Evolutionary conservation across 2,329 filamentous ascomycete genomes (phyloP), one percentile per base, ranked within the genome.

Genomic region (Beauveria scarabaeidicola): DNA sequence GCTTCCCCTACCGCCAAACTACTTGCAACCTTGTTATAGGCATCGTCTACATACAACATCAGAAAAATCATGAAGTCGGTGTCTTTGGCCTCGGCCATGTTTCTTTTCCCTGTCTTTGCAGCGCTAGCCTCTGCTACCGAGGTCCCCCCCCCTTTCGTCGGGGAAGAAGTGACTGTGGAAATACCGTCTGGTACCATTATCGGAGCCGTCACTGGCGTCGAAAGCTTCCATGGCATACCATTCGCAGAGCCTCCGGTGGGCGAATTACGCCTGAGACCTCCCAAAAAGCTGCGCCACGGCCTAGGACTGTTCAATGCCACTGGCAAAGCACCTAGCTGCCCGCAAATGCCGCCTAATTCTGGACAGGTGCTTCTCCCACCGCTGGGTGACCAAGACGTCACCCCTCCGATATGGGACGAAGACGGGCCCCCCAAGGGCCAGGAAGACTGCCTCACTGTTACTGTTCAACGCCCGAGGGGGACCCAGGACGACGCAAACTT

Each of bases 191-290:
- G 41, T 7, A 55, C 25, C 3, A 23, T 55, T 7, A 46, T 55
- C 25, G 52, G 52, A 8, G 25, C n/a, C n/a, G 40, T 55, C 41
- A 55, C 52, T 19, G 47, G 27, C 2, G 41, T 48, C 4, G 59
- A 61, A 15, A 52, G 73, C 25, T 88, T 87, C 71, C 78, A 78
- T 62, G 84, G 81, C 13, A 85, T 88, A 60, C 85, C 85, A 1
- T 89, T 81, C 64, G 84, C 85, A 2, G 72, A 85, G 62, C 78
- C 83, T 5, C 86, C 86, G 0, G 74, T 78, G 0, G 83, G 81
- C 0, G 66, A 73, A 1, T 75, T 86, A 32, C 79, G 86, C 6
- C 74, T 89, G n/a, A 82, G 79, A 63, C 79, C 82, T 9, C 85
- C 86, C 3, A 76, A 81, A 63, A 72, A 78, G 1, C 68, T 86